Evolutionary conservation across 768 basidiomycete species (phyloP).

Genomic region (Boletellus sp.): DNA sequence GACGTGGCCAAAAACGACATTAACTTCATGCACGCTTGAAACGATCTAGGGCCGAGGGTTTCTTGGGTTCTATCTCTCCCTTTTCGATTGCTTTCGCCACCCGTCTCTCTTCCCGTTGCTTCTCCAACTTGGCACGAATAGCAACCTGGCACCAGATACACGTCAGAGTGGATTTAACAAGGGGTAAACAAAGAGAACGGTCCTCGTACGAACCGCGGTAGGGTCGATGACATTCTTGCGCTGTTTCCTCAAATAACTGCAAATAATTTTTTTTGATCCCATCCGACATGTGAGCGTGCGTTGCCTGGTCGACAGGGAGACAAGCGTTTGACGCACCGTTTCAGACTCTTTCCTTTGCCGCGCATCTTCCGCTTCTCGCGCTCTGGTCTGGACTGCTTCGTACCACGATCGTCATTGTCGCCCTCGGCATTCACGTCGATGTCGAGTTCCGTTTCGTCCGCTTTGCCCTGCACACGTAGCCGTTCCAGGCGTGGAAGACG

Average conservation of each 20-base stretch:
- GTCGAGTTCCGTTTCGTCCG: conserved; percentile 59
- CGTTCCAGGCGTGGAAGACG: conserved; percentile 73
- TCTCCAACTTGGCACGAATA: conserved; percentile 63
- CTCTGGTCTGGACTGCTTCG: conserved; percentile 17
- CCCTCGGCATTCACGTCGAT: conserved; percentile 34
- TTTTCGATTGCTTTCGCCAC: conserved; percentile 34
- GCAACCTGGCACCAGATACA: conserved; percentile 39
- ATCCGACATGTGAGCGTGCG: neutral
- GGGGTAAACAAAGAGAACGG: too few relatives aligned
- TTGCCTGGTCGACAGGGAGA: neutral
- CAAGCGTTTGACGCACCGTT: conserved; percentile 45
- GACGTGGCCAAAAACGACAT: neutral
- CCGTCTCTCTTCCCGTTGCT: conserved; percentile 47
- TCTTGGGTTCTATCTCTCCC: conserved; percentile 26
- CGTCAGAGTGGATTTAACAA: neutral
- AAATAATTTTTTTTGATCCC: neutral
- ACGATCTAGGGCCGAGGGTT: conserved; percentile 35
- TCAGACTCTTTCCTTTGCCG: conserved; percentile 83
- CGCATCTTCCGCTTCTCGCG: conserved; percentile 78
- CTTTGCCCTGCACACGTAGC: conserved; percentile 61
- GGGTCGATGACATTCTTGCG: conserved; percentile 95
- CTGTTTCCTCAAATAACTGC: conserved; percentile 77
- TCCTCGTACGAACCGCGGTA: conserved; percentile 45
- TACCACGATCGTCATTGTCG: conserved; percentile 33
- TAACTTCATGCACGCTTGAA: conserved; percentile 26